These are phyloP conservation scores for Boletus tylopilopsis DNA, from an alignment of 768 basidiomycete species.

Conservation along the genomic window DNA sequence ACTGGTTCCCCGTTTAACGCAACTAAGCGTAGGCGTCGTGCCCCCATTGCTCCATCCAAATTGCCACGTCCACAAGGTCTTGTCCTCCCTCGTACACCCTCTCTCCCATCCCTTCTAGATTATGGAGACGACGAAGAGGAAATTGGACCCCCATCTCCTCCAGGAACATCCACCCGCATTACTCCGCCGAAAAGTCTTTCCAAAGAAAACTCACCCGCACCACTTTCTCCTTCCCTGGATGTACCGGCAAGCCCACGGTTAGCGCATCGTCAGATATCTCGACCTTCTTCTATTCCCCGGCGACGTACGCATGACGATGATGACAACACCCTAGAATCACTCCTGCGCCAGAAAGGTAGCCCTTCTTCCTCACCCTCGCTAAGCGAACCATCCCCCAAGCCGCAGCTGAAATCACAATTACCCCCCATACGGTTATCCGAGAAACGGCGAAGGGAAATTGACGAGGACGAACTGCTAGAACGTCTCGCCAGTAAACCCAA, in stretches of 20 bases:
- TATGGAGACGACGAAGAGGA: conserved; percentile 70
- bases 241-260: conserved; percentile 37
- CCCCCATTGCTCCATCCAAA: conserved; percentile 42
- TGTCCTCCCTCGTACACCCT: conserved; percentile 45
- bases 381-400: conserved; percentile 23
- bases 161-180: conserved; percentile 10
- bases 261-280: conserved; percentile 36
- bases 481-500: conserved; percentile 57
- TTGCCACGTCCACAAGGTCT: conserved; percentile 42
- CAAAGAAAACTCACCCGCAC: conserved; percentile 20
- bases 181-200: conserved; percentile 10
- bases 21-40: conserved; percentile 59
- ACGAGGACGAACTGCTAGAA: conserved; percentile 63
- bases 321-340: conserved; percentile 50
- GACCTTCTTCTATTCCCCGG: conserved; percentile 42
- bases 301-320: conserved; percentile 49
- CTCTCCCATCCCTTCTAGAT: conserved; percentile 63
- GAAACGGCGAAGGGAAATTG: conserved; percentile 69
- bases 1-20: conserved; percentile 32
- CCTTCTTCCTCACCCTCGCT: conserved; percentile 39
- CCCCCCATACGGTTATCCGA: conserved; percentile 54
- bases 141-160: conserved; percentile 14
- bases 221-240: conserved; percentile 33
- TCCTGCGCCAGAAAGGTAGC: conserved; percentile 37
- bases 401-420: conserved; percentile 31